Percentiles rank a stretch among this genome's conserved stretches.
phyloP scores from a whole-genome alignment of 2,329 filamentous ascomycete genomes.

The Leptographium radiaticola region DNA sequence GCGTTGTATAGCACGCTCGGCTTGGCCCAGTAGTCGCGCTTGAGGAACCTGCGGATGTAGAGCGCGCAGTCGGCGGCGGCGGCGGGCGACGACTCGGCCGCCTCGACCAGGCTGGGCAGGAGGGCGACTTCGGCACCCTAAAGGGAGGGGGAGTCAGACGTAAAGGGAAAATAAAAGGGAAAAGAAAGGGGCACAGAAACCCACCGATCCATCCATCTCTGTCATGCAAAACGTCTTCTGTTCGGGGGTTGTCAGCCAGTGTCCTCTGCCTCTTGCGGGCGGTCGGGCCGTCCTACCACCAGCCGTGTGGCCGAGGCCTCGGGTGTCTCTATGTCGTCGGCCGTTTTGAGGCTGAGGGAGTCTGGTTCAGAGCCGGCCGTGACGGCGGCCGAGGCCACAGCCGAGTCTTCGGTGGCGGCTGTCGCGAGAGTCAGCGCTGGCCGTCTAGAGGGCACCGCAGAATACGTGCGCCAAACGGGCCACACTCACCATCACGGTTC shows the following conservation, averaged over 20 bases:
- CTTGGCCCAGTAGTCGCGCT: conserved; percentile 51
- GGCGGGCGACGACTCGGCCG: conserved; percentile 78
- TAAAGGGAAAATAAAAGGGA: neutral
- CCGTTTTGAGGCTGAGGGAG: neutral
- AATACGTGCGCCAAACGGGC: too few relatives aligned
- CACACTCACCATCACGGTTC: conserved; percentile 2
- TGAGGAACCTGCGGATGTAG: conserved; percentile 70
- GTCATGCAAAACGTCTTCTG: conserved; percentile 8
- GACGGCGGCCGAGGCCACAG: neutral
- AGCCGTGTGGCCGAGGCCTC: conserved; percentile 7
- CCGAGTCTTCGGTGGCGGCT: neutral
- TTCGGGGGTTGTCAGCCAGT: neutral
- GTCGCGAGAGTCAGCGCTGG: neutral
- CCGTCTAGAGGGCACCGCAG: neutral
- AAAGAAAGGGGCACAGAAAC: neutral
- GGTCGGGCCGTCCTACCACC: conserved; percentile 3
- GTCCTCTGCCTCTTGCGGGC: neutral
- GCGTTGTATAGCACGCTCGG: conserved; percentile 84
- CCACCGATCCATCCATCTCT: conserved; percentile 5
- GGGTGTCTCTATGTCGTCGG: conserved; percentile 4
- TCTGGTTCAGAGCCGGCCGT: neutral
- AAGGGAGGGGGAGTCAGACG: conserved; percentile 2
- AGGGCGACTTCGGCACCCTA: conserved; percentile 83
- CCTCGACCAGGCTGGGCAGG: conserved; percentile 86
- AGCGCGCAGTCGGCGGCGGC: conserved; percentile 73